Percentiles rank a stretch among this genome's conserved stretches.
These are phyloP conservation scores for Pseudonectria buxi DNA, from an alignment of 2,329 filamentous ascomycete species.

Conservation along the genomic window DNA sequence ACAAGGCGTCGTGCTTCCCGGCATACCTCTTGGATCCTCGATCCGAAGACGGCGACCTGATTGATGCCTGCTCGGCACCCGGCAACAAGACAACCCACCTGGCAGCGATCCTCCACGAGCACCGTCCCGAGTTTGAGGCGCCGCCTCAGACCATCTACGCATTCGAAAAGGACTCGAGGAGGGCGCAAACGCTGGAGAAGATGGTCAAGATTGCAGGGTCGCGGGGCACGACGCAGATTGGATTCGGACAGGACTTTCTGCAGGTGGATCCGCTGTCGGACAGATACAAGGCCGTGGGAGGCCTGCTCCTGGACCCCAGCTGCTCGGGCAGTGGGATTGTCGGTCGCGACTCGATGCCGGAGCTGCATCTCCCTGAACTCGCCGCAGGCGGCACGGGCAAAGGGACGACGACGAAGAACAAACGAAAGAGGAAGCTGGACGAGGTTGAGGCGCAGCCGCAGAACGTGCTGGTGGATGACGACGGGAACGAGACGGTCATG, in stretches of 20 bases:
- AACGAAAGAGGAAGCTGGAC: constrained; percentile 41
- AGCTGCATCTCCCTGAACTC: constrained; percentile 50
- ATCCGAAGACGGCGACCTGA: constrained; percentile 62
- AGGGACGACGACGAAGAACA: constrained; percentile 14
- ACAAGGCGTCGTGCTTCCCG: constrained; percentile 95
- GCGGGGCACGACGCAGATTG: constrained; percentile 57
- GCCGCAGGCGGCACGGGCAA: constrained; percentile 16
- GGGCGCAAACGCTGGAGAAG: constrained; percentile 70
- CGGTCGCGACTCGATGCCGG: constrained; percentile 72
- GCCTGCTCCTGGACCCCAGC: constrained; percentile 82
- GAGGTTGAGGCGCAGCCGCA: constrained; percentile 25
- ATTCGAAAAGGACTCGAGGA: constrained; percentile 67
- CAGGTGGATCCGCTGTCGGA: constrained; percentile 59
- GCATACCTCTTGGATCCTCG: constrained; percentile 74
- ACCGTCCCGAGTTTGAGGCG: constrained; percentile 30
- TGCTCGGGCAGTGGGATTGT: constrained; percentile 95
- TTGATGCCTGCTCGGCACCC: constrained; percentile 92
- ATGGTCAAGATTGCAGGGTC: constrained; percentile 80
- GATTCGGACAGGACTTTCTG: constrained; percentile 74
- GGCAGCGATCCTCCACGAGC: constrained; percentile 60
- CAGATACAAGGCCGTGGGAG: constrained; percentile 64
- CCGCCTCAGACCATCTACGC: constrained; percentile 54
- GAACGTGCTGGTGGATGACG: constrained; percentile 47
- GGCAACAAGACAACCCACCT: constrained; percentile 97
- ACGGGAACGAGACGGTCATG: constrained; percentile 48